Base-by-base conservation (phyloP, 306 rosid genomes). In the Abrus precatorius region DNA sequence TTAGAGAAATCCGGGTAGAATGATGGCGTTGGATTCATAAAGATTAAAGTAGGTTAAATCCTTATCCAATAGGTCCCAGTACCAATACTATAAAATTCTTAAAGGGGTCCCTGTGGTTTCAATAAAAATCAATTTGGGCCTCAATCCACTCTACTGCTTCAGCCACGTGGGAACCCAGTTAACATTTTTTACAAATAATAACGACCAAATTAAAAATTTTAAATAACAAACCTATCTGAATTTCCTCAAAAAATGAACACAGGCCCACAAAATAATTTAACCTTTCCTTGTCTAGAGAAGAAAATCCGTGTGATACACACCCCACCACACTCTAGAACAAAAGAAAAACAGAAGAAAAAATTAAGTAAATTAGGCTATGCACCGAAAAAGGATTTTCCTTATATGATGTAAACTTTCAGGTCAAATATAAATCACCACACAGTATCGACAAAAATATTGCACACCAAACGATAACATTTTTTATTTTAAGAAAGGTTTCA, bases 341-440 rank as follows among this genome's bases (percentile, higher is more conserved):
- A 20, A 49, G 41, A 3, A 33, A 55, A 54, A 12, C 28, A 7
- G 44, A 8, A 12, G n/a, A 9, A 14, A 36, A 36, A 36, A 36
- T 2, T 2, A 36, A 4, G 40, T 65, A 12, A 12, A 66, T 32
- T 54, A 60, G n/a, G 68, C 27, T 36, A 30, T 7, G 28, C 30
- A 48, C 5, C 44, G 29, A n/a, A 64, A 13, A 20, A 52, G 20
- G 52, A 63, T 41, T 66, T 8, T 3, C 28, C 59, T 54, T 2
- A 32, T 28, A 68, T 5, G 28, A 32, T 55, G 29, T 33, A 45
- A 45, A 49, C 27, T 33, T 60, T 60, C 44, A 34, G 60, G 50
- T 61, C 12, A 8, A 59, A 69, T 56, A 59, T 28, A 69, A 10
- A 64, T 59, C 77, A 59, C 53, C 52, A 12, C 7, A 28, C 29